Evolutionary conservation across 805 yeast genomes (phyloP).

Genomic region (Metschnikowia corniflorae): DNA sequence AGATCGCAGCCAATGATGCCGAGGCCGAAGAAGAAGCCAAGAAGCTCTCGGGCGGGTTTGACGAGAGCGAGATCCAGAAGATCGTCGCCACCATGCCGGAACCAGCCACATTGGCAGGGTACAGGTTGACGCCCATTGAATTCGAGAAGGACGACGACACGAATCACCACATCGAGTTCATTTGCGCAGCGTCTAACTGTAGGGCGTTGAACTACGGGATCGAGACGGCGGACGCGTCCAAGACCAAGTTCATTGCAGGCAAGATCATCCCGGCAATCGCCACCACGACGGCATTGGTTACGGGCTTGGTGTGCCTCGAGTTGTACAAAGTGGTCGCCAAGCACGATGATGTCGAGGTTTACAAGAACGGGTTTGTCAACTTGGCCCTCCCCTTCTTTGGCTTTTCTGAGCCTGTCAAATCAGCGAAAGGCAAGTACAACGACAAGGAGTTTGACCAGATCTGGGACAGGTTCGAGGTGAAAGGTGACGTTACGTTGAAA

Average conservation of each 20-base stretch:
- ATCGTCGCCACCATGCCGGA: constrained; percentile 81
- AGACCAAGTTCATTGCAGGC: constrained; percentile 97
- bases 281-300: constrained; percentile 96
- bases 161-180: constrained; percentile 94
- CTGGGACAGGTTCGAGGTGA: constrained; percentile 90
- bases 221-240: constrained; percentile 81
- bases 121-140: constrained; percentile 82
- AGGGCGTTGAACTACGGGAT: constrained; percentile 90
- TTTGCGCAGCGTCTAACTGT: constrained; percentile 92
- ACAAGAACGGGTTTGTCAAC: constrained; percentile 88
- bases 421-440: constrained; percentile 79
- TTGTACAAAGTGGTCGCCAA: constrained; percentile 83
- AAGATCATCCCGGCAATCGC: constrained; percentile 98
- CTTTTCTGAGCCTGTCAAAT: constrained; percentile 91
- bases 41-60: constrained; percentile 38
- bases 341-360: constrained; percentile 72
- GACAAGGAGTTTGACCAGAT: constrained; percentile 76
- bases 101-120: constrained; percentile 85
- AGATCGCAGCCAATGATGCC: constrained; percentile 78
- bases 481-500: constrained; percentile 72
- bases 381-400: constrained; percentile 95
- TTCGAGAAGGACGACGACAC: constrained; percentile 98
- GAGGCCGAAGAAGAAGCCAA: constrained; percentile 84
- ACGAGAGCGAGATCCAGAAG: constrained; percentile 59
- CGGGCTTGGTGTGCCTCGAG: constrained; percentile 92